Base-by-base conservation (phyloP, 2,329 filamentous ascomycete species). In the Nigrospora oryzae region DNA sequence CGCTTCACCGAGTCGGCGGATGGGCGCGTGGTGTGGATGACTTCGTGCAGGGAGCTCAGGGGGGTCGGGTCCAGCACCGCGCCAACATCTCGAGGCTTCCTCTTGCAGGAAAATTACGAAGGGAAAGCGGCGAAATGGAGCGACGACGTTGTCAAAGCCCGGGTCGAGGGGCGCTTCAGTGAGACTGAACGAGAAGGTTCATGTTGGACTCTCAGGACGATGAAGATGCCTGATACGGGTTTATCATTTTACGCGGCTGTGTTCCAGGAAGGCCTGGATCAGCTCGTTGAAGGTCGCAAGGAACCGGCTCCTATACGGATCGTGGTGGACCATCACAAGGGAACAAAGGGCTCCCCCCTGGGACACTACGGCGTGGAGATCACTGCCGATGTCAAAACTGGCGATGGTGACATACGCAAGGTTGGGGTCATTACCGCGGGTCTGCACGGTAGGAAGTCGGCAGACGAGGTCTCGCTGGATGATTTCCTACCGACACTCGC, bases 101-200 rank as follows among this genome's bases (percentile, higher is more conserved):
- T 84, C 36, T 73, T 95, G 1, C 78, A 83, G 42, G 86, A 88
- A 43, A 67, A 77, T 8, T 91, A 91, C 55, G 86, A 95, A 58
- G 83, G 82, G 23, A 90, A 83, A 60, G 87, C 85, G 1, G 69
- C 73, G 15, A 86, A 84, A 49, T 83, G 88, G 64, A 81, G 81
- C 28, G 91, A 97, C 64, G 93, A 97, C 51, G 74, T 96, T 12
- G 80, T 83, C 40, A 94, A 91, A 65, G 89, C 90, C 10, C 81
- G 84, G 51, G 81, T 96, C 13, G 91, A 96, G 64, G 85, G 83
- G 6, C 79, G 90, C 11, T 95, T 94, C 56, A 70, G 86, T 1
- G 89, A 95, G 60, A 63, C 70, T n/a, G 88, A 95, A 66, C 80
- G 90, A 47, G 89, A 95, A 61, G 79, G 84, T 47, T 75, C 82